These are phyloP conservation scores for Xylaria nigripes DNA, from an alignment of 495 filamentous ascomycete genomes.

Conservation along the genomic window DNA sequence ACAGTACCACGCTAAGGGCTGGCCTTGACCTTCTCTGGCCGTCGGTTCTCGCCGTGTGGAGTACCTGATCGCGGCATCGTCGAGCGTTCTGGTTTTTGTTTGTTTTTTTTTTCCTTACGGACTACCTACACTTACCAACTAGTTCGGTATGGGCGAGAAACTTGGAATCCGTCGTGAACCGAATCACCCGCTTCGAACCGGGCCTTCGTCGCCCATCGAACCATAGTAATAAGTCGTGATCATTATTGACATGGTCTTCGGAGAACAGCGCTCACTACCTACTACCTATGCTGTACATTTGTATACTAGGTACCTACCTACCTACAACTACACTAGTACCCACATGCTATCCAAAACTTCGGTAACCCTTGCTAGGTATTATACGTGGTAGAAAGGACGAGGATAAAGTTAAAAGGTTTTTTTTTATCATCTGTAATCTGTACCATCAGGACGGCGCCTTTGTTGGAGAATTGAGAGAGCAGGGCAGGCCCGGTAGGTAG, in stretches of 20 bases:
- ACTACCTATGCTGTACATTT: too few relatives aligned
- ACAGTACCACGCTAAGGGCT: too few relatives aligned
- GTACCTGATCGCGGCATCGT: not conserved
- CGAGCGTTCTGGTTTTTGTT: too few relatives aligned
- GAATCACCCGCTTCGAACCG: not conserved
- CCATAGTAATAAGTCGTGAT: not conserved
- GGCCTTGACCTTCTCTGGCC: not conserved
- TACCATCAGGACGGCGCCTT: too few relatives aligned
- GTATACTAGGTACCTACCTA: not conserved
- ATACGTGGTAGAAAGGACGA: too few relatives aligned
- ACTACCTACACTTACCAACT: not conserved
- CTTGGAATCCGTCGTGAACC: too few relatives aligned
- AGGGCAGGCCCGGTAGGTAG: too few relatives aligned
- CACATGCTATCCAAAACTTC: constrained; percentile 7
- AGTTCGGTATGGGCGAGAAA: not conserved
- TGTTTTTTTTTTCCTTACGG: too few relatives aligned
- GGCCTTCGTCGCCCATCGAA: not conserved
- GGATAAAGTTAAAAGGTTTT: too few relatives aligned
- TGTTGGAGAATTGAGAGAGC: too few relatives aligned
- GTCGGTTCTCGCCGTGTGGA: not conserved
- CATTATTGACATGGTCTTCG: not conserved
- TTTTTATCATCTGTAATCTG: too few relatives aligned
- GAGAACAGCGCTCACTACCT: not conserved
- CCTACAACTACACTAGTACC: constrained; percentile 1
- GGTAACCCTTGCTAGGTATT: not conserved